phyloP scores from a whole-genome alignment of 2,329 filamentous ascomycete species.

The Ophiosphaerella herpotricha region DNA sequence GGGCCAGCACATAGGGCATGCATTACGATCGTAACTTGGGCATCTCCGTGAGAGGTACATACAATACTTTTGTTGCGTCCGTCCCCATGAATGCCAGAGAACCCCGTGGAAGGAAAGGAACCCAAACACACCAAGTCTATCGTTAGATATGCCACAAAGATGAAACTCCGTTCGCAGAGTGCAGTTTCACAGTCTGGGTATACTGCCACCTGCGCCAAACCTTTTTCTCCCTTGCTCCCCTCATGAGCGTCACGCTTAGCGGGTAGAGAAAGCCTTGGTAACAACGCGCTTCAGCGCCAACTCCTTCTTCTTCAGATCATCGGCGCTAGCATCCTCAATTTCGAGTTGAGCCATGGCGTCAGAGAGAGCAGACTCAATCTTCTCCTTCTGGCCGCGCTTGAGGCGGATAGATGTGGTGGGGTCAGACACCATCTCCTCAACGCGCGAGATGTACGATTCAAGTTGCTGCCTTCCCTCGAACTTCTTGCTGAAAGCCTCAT shows the following conservation, averaged over 20 bases:
- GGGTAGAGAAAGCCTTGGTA: conserved; percentile 96
- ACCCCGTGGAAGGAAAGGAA: conserved; percentile 28
- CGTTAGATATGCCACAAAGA: conserved; percentile 39
- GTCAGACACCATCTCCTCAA: conserved; percentile 98
- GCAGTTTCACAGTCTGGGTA: conserved; percentile 31
- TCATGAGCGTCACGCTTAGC: conserved; percentile 58
- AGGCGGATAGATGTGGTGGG: conserved; percentile 94
- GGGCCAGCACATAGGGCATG: conserved; percentile 26
- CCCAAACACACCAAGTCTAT: conserved; percentile 43
- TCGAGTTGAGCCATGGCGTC: conserved; percentile 98
- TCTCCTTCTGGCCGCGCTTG: conserved; percentile 99
- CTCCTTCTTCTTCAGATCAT: conserved; percentile 99
- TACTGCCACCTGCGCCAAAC: conserved; percentile 33
- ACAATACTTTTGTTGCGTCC: conserved; percentile 26
- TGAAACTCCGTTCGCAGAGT: conserved; percentile 33
- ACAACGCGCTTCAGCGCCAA: conserved; percentile 95
- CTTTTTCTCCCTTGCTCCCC: conserved; percentile 18
- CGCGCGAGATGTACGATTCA: conserved; percentile 97
- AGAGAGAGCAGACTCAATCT: conserved; percentile 95
- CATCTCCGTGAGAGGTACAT: conserved; percentile 37
- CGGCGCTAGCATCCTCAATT: conserved; percentile 86
- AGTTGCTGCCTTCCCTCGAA: conserved; percentile 99
- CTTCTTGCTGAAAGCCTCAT: conserved; percentile 98
- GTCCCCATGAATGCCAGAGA: conserved; percentile 30
- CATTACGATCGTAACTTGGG: conserved; percentile 33